Base-by-base conservation (phyloP, 805 yeast genomes). In the Barnettozyma vustinii region DNA sequence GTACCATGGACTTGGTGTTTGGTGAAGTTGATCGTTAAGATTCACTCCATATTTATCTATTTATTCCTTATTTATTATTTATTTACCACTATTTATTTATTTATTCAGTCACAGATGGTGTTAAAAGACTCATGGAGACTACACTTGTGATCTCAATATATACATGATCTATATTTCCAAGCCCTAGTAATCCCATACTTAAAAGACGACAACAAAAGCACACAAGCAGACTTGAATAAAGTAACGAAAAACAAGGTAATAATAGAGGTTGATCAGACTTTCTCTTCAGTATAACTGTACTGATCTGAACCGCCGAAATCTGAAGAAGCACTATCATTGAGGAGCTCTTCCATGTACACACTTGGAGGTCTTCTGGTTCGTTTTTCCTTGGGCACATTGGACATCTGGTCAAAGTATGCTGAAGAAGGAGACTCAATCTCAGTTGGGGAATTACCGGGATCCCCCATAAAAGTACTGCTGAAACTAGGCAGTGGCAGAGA, bases 1-100 rank as follows among this genome's bases (percentile, higher is more conserved):
- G 96, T 73, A 88, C 96, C 52, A 87, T 88, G 96, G 96, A 88
- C 74, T 79, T 88, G 69, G 96, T 88, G 67, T 88, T 88, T 65
- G 96, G 96, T 63, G 96, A 88, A 71, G 96, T 88, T 60, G 96
- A 88, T 73, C 90, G 96, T 73, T 87, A 27, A 52, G 9, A 10
- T 13, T 9, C 30, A 9, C 13, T 21, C 23, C 16, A 15, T 41
- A 40, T 13, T 45, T 42, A 41, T 42, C 35, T 25, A 45, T 37
- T 46, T 36, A 44, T 39, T 39, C 16, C 25, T 37, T 51, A 49
- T 49, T 52, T 46, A 45, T 48, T 47, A 26, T 16, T 30, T 37
- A 43, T 21, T 47, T 37, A 23, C 33, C 42, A 10, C 27, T 43
- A 51, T 45, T 49, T 44, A 49, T 49, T 52, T 25, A 37, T 36